phyloP scores from a whole-genome alignment of 148 eudicot genomes.

The Silene conica region DNA sequence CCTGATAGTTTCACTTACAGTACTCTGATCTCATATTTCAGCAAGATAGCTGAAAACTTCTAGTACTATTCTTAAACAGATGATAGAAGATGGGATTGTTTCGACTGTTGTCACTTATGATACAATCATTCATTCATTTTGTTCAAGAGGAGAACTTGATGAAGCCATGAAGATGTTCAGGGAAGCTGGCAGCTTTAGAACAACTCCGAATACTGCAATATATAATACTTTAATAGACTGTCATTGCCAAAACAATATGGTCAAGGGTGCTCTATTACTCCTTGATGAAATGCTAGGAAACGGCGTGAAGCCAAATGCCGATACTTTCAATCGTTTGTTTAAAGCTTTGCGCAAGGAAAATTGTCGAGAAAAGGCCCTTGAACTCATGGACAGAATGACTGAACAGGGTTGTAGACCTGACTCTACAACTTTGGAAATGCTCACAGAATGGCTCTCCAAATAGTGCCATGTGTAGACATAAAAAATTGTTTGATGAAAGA shows the following conservation, averaged over 20 bases:
- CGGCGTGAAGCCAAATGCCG: constrained; percentile 54
- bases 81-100: constrained; percentile 41
- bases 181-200: constrained; percentile 36
- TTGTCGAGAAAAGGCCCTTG: constrained; percentile 49
- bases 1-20: constrained; percentile 68
- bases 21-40: constrained; percentile 56
- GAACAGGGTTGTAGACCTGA: constrained; percentile 65
- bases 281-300: constrained; percentile 49
- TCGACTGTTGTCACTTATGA: constrained; percentile 72
- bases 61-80: constrained; percentile 40
- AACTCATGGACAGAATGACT: constrained; percentile 72
- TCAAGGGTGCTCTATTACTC: constrained; percentile 51
- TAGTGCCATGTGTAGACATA: too few relatives aligned
- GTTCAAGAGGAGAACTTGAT: constrained; percentile 42
- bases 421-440: constrained; percentile 65
- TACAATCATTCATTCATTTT: constrained; percentile 52
- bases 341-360: constrained; percentile 55
- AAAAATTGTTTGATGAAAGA: constrained; percentile 46
- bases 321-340: constrained; percentile 69
- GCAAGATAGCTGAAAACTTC: constrained; percentile 46
- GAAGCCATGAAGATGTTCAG: constrained; percentile 57
- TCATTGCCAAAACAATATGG: constrained; percentile 46
- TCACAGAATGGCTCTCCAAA: constrained; percentile 66
- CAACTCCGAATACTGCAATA: constrained; percentile 59
- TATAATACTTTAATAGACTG: constrained; percentile 65